Conservation (phyloP, 129 eudicot species). For the Helianthus tuberosus region DNA sequence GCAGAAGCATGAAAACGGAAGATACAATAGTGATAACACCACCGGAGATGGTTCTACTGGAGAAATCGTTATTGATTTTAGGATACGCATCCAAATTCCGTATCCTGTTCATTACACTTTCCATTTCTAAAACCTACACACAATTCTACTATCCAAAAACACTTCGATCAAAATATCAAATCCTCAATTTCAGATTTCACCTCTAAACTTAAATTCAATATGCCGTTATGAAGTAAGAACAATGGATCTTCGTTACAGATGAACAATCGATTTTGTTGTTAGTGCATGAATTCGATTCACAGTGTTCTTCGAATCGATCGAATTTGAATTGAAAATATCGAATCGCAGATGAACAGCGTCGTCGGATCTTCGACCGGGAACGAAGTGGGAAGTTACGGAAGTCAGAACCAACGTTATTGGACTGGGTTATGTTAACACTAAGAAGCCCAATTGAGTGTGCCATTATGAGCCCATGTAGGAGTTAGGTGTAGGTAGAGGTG, state of each 20-base stretch:
- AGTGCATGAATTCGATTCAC: conserved; percentile 13
- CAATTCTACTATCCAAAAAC: background rate
- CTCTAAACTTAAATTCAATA: conserved; percentile 2
- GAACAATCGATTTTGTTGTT: background rate
- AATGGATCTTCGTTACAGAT: background rate
- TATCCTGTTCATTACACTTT: conserved; percentile 55
- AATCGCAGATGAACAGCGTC: conserved; percentile 26
- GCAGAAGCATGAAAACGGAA: conserved; percentile 72
- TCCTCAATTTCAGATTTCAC: conserved; percentile 6
- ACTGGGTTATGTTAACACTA: background rate
- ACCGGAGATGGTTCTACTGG: conserved; percentile 85
- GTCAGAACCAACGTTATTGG: background rate
- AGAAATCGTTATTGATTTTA: conserved; percentile 87
- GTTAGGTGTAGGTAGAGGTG: too few relatives aligned
- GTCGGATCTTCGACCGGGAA: conserved; percentile 26
- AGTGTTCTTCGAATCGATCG: background rate
- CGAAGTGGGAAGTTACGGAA: conserved; percentile 4
- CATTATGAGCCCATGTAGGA: background rate
- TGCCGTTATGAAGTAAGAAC: background rate
- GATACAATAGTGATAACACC: conserved; percentile 77
- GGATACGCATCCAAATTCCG: conserved; percentile 81
- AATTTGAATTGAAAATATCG: background rate
- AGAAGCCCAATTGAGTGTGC: conserved; percentile 3
- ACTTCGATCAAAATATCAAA: conserved; percentile 7
- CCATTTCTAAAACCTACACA: conserved; percentile 41